Evolutionary conservation across 2,329 filamentous ascomycete genomes (phyloP).

Genomic region (Curvularia sp.): DNA sequence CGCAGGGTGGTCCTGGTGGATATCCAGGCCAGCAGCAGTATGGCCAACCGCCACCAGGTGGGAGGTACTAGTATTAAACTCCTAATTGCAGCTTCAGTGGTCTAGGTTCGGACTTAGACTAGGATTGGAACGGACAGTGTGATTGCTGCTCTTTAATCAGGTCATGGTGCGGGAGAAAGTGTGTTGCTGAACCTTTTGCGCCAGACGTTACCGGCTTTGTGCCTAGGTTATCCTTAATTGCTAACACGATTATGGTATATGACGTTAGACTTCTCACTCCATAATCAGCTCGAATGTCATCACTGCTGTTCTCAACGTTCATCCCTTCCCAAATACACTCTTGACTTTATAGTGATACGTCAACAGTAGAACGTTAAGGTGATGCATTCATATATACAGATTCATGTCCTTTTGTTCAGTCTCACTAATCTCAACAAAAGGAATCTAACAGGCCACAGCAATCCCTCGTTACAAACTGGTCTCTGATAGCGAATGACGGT

Average conservation of each 20-base stretch:
- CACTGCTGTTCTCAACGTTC: background rate
- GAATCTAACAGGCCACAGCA: background rate
- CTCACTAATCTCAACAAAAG: background rate
- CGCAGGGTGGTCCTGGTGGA: slow-evolving; percentile 30
- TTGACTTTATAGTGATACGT: background rate
- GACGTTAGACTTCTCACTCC: background rate
- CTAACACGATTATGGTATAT: background rate
- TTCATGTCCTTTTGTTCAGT: background rate
- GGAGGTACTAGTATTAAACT: slow-evolving; percentile 23
- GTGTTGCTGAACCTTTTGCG: background rate
- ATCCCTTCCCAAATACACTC: background rate
- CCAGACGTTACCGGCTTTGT: background rate
- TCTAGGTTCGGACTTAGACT: background rate
- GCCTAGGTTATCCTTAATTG: background rate
- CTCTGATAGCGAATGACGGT: background rate
- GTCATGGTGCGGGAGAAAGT: background rate
- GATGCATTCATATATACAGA: background rate
- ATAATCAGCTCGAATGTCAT: background rate
- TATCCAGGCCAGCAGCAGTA: slow-evolving; percentile 37
- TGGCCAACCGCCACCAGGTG: slow-evolving; percentile 29
- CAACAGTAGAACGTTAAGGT: background rate
- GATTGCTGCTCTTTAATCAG: background rate
- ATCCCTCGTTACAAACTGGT: background rate
- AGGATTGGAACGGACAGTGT: background rate
- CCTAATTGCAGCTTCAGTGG: background rate